A percentile compares a stretch with the other conserved stretches of the same genome.
Conservation (phyloP, 2,329 filamentous ascomycete genomes). For the Colletotrichum euphorbiae region DNA sequence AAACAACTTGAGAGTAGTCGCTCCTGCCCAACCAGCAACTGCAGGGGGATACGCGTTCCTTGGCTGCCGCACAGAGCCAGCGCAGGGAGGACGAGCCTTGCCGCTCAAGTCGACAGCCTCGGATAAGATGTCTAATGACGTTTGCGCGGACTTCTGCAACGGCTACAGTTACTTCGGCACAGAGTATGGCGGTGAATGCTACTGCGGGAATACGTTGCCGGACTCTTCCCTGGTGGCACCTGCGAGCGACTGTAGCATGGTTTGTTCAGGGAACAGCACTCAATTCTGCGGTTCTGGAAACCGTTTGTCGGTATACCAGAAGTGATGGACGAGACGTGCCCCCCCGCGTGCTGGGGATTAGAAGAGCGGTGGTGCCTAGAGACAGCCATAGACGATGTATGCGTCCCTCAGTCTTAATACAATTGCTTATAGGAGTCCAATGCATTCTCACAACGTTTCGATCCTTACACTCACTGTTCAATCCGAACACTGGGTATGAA, state of each 20-base stretch:
- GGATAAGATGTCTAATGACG: slow-evolving; percentile 49
- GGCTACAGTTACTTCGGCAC: slow-evolving; percentile 51
- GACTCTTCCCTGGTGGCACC: slow-evolving; percentile 46
- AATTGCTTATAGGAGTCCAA: no score
- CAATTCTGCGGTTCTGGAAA: slow-evolving; percentile 56
- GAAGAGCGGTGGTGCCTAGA: neutral
- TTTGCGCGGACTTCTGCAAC: slow-evolving; percentile 49
- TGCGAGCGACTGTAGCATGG: slow-evolving; percentile 53
- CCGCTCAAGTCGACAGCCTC: slow-evolving; percentile 41
- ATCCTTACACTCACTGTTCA: no score
- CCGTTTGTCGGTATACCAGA: slow-evolving; percentile 52
- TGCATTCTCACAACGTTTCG: no score
- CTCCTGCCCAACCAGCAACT: slow-evolving; percentile 47
- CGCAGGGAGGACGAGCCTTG: slow-evolving; percentile 49
- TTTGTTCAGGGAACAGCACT: slow-evolving; percentile 51
- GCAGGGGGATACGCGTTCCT: slow-evolving; percentile 49
- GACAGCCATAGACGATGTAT: neutral
- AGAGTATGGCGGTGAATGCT: slow-evolving; percentile 53
- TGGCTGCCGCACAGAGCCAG: slow-evolving; percentile 53
- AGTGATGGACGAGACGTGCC: slow-evolving; percentile 26
- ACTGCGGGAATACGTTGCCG: slow-evolving; percentile 49
- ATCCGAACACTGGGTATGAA: no score
- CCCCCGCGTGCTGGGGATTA: neutral
- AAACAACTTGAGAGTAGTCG: slow-evolving; percentile 43
- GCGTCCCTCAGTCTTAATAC: no score